Evolutionary conservation across 192 early-diverging fungal genomes (phyloP), one percentile per base, ranked within the genome.

Genomic region (Bifiguratus adelaidae): DNA sequence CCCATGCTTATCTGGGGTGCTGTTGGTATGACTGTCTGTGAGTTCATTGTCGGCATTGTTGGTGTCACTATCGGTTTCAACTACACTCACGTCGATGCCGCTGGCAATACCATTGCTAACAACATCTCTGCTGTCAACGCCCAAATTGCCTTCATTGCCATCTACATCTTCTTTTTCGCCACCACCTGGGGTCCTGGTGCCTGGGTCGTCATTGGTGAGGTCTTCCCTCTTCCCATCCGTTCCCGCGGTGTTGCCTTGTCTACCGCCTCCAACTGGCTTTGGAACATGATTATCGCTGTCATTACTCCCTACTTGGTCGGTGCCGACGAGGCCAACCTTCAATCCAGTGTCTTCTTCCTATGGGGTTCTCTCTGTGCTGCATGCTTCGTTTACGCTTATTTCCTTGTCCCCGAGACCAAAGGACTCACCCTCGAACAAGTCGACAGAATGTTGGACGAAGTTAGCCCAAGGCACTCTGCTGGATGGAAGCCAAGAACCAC

Each of bases 181-280:
- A 74, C 69, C 51, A 84, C 90, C 8, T 95, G 92, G 93, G 92
- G 92, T 7, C 92, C 93, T 16, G 77, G 89, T 23, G 85, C 77
- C 12, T 97, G 89, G 92, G 80, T 89, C 58, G 89, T 91, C 54
- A 82, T 89, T 30, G 75, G 85, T 19, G 93, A 97, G 67, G 91
- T 97, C 43, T 93, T 81, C 65, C 89, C 92, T 30, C 80, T 91
- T 48, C 83, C 82, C 40, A 70, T 91, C 35, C 85, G 93, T 41
- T 74, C 88, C 37, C 91, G 90, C 68, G 91, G 82, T 30, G 80
- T 86, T 41, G 78, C 83, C 16, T 48, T 91, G 4, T 78, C 85
- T 8, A 94, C 89, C 20, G 80, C 88, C 4, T 77, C 88, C 40
- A 95, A 97, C 77, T 97, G 92, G 92, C 55, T 84, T 28, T 88